These are phyloP conservation scores for Elsinoe arachidis DNA, from an alignment of 2,329 filamentous ascomycete genomes.

Conservation along the genomic window DNA sequence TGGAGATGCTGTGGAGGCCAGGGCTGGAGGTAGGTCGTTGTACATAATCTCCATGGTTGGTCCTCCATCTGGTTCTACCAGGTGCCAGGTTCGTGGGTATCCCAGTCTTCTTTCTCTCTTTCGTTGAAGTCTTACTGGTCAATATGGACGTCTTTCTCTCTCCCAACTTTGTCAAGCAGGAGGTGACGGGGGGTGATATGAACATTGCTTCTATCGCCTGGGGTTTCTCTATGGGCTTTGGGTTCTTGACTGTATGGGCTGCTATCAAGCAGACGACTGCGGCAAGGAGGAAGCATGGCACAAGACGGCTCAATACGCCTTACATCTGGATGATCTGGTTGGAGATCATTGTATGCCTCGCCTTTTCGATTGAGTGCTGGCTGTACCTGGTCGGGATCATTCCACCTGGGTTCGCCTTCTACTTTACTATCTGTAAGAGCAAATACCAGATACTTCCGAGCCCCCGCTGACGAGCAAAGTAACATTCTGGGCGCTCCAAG, in stretches of 20 bases:
- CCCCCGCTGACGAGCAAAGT: conserved; percentile 5
- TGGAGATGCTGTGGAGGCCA: neutral
- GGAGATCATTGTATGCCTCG: conserved; percentile 36
- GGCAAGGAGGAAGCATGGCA: conserved; percentile 18
- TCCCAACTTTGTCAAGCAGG: conserved; percentile 12
- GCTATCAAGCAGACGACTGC: conserved; percentile 28
- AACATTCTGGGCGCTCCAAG: conserved; percentile 22
- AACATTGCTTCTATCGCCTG: conserved; percentile 15
- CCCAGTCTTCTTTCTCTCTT: neutral
- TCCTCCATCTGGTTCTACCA: neutral
- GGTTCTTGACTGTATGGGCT: conserved; percentile 33
- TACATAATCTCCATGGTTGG: conserved; percentile 1
- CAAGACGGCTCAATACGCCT: conserved; percentile 31
- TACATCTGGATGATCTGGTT: conserved; percentile 41
- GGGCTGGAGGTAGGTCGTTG: neutral
- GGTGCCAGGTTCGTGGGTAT: conserved; percentile 4
- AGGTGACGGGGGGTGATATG: conserved; percentile 14
- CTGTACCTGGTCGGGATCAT: conserved; percentile 22
- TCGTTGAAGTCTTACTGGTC: neutral
- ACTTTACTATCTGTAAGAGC: conserved; percentile 4
- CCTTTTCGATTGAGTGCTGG: conserved; percentile 35
- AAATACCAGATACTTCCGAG: too few species aligned
- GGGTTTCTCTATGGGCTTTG: conserved; percentile 36
- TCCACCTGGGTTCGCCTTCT: conserved; percentile 8
- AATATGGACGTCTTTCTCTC: conserved; percentile 15